phyloP scores from a whole-genome alignment of 2,329 filamentous ascomycete genomes.

The Dactylellina sp. region DNA sequence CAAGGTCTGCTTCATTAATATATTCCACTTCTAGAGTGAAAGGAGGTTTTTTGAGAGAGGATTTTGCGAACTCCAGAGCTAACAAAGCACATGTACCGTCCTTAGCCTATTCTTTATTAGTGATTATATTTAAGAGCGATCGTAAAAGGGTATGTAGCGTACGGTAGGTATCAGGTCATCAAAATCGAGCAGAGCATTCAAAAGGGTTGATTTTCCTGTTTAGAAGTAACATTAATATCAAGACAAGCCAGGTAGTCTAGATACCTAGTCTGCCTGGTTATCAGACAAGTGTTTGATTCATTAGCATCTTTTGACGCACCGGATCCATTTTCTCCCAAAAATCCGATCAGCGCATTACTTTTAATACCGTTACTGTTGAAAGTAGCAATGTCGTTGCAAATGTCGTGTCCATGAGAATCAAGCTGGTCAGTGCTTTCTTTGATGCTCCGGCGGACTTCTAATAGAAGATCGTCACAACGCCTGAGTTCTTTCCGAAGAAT shows the following conservation, averaged over 20 bases:
- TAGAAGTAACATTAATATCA: background rate
- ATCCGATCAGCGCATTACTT: slow-evolving; percentile 23
- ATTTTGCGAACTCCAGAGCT: slow-evolving; percentile 27
- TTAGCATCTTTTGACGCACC: slow-evolving; percentile 14
- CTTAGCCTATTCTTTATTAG: slow-evolving; percentile 6
- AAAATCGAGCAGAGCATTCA: slow-evolving; percentile 31
- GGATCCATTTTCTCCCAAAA: slow-evolving; percentile 22
- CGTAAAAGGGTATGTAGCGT: background rate
- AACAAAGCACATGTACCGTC: slow-evolving; percentile 13
- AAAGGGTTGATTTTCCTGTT: slow-evolving; percentile 30
- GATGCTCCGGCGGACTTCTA: background rate
- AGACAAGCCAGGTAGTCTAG: too few species aligned
- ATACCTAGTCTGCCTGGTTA: too few species aligned
- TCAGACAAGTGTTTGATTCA: too few species aligned
- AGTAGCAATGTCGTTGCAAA: slow-evolving; percentile 2
- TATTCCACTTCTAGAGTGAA: slow-evolving; percentile 22
- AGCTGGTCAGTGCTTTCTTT: background rate
- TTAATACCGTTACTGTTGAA: slow-evolving; percentile 8
- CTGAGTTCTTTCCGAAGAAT: slow-evolving; percentile 3
- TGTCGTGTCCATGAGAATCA: background rate
- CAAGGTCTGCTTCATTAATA: slow-evolving; percentile 5
- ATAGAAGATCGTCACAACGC: background rate
- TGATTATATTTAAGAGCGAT: background rate
- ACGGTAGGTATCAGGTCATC: slow-evolving; percentile 31
- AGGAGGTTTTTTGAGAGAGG: background rate